phyloP scores from a whole-genome alignment of 2,329 filamentous ascomycete species.

The Cladorrhinum sp. region DNA sequence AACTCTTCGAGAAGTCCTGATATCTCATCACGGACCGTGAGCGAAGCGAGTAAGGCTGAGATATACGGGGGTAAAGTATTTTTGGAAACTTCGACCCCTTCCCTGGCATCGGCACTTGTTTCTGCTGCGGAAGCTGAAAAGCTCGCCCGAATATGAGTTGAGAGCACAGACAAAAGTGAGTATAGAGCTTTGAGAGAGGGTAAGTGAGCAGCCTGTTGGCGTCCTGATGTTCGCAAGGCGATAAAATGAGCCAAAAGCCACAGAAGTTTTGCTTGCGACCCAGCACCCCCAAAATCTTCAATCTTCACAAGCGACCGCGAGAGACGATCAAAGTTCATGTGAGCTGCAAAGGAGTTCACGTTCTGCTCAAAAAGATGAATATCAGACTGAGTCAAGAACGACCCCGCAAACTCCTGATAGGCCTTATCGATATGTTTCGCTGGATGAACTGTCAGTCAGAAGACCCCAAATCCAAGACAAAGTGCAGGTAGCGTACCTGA shows the following conservation, averaged over 20 bases:
- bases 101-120: slow-evolving; percentile 4
- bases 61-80: slow-evolving; percentile 53
- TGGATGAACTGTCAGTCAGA: slow-evolving; percentile 18
- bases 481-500: slow-evolving; percentile 16
- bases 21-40: slow-evolving; percentile 75
- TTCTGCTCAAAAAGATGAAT: slow-evolving; percentile 43
- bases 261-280: slow-evolving; percentile 46
- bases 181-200: slow-evolving; percentile 52
- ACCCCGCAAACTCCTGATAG: slow-evolving; percentile 38
- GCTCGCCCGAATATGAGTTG: slow-evolving; percentile 49
- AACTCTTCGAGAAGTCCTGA: slow-evolving; percentile 53
- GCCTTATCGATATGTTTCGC: slow-evolving; percentile 23
- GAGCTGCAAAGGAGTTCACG: slow-evolving; percentile 34
- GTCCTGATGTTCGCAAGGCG: slow-evolving; percentile 46
- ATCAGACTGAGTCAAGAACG: slow-evolving; percentile 38
- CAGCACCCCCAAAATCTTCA: slow-evolving; percentile 24
- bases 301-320: slow-evolving; percentile 41
- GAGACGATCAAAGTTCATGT: slow-evolving; percentile 40
- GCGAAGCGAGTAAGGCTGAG: slow-evolving; percentile 60
- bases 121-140: slow-evolving; percentile 31
- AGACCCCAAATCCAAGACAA: neutral
- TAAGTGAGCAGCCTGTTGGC: slow-evolving; percentile 35
- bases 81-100: slow-evolving; percentile 9
- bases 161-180: slow-evolving; percentile 50
- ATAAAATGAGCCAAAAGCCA: slow-evolving; percentile 68